Evolutionary conservation across 1,284 basidiomycete species (phyloP).

Genomic region (Puccinia polysora): DNA sequence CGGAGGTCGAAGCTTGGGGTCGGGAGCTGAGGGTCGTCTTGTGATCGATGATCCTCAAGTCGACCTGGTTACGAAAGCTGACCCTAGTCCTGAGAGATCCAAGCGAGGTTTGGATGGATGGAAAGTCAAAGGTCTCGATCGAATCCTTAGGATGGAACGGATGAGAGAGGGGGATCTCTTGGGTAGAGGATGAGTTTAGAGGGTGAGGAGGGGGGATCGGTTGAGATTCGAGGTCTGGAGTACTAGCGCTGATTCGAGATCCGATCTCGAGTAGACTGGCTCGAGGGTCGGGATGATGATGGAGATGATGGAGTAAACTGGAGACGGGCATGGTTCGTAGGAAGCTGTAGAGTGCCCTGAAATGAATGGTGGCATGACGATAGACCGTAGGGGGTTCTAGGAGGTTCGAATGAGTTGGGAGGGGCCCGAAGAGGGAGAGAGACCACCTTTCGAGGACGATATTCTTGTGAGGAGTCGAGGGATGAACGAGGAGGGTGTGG

Average conservation of each 20-base stretch:
- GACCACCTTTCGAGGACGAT: conserved; percentile 39
- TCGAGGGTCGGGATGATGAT: neutral
- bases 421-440: conserved; percentile 8
- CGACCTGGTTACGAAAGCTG: conserved; percentile 30
- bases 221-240: neutral
- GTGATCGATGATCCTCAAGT: conserved; percentile 23
- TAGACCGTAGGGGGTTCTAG: conserved; percentile 36
- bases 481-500: conserved; percentile 3
- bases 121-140: conserved; percentile 15
- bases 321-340: conserved; percentile 28
- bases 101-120: conserved; percentile 24
- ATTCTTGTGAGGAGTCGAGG: conserved; percentile 7
- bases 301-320: conserved; percentile 1
- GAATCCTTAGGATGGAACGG: conserved; percentile 1
- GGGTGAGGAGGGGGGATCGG: neutral
- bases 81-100: conserved; percentile 15
- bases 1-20: neutral
- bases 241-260: conserved; percentile 24
- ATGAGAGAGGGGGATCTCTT: conserved; percentile 17
- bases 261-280: conserved; percentile 30
- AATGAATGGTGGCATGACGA: conserved; percentile 41
- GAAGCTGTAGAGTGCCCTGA: conserved; percentile 22
- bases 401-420: neutral
- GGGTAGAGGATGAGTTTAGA: neutral
- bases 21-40: conserved; percentile 14